Evolutionary conservation across 2,329 filamentous ascomycete genomes (phyloP), one percentile per base, ranked within the genome.

Genomic region (Hymenoscyphus repandus): DNA sequence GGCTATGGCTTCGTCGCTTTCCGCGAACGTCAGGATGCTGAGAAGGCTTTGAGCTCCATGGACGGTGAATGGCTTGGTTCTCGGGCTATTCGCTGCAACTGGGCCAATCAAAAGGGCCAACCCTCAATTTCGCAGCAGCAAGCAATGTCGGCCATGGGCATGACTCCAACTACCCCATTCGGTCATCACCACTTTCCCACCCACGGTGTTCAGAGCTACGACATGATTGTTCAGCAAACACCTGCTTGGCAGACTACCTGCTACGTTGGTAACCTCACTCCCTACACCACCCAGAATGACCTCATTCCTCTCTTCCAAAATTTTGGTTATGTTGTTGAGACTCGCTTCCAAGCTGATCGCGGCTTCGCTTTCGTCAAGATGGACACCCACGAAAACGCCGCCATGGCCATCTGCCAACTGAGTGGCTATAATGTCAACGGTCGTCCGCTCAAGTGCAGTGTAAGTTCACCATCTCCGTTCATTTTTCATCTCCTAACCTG

Each of bases 71-170:
- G 93, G 93, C 85, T 99, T 46, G 93, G 93, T 49, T 97, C 93
- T 63, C 88, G 93, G 58, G 93, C 93, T 37, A 99, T 99, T 67
- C 91, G 93, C 62, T 97, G 92, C 80, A 99, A 99, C 77, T 99
- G 93, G 93, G 93, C 93, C 54, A 99, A 99, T 75, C 93, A 99
- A 68, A 99, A 99, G 77, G 93, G 93, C n/a, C 93, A 99, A 67
- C 93, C 93, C 50, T 97, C 93, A 1, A 96, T 97, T 70, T 90
- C 91, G 44, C 92, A 99, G 74, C 93, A 97, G 73, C 90, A 95
- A 71, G 90, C 90, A 34, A 93, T 99, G 90, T 86, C 86, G 56
- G 87, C 90, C 52, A 96, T 97, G 89, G 93, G 93, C 67, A 91
- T 99, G 86, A 96, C 92, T 22, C 93, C 93, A 5, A 96, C 92